Evolutionary conservation across 768 basidiomycete genomes (phyloP), one percentile per base, ranked within the genome.

Genomic region (Tylopilus plumbeoviolaceoides): DNA sequence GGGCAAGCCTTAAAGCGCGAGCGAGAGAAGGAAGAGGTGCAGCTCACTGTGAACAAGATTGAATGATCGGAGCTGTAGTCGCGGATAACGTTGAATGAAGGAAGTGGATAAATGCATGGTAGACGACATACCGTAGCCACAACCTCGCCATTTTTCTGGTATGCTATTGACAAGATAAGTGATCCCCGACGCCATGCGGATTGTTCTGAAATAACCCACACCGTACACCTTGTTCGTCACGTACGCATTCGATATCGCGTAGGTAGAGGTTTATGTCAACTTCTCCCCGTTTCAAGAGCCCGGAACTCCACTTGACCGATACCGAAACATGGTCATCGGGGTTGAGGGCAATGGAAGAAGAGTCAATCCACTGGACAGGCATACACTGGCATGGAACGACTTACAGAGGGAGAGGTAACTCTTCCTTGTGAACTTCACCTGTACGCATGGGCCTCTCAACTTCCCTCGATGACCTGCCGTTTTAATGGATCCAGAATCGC

Each of bases 31-130:
- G 18, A 10, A 7, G n/a, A 14, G 38, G 8, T 10, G n/a, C 36
- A 31, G 43, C 54, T 21, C 20, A 60, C 58, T 17, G 33, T 45
- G 59, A 38, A 57, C 59, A 61, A 10, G 41, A 21, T 4, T 57
- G 4, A 31, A 61, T 30, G 23, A 61, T 42, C n/a, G n/a, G 10
- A 28, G 43, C 27, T 7, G 49, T 61, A 25, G 30, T 61, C 9
- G 50, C 50, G n/a, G 28, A 7, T 27, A 57, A 36, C 59, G 23
- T 49, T 18, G 11, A 18, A 33, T 56, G 25, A 31, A 43, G 7
- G 27, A 4, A 28, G 5, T 8, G 33, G 4, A 27, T 23, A 43
- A 18, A 28, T 17, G 27, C 14, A 17, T 41, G 5, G n/a, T 28
- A 21, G 8, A 35, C 30, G 6, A 42, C 54, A 38, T 36, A 56